Percentiles rank a stretch among this genome's conserved stretches.
These are phyloP conservation scores for Larix kaempferi DNA, from an alignment of 75 land plant genomes.

Conservation along the genomic window DNA sequence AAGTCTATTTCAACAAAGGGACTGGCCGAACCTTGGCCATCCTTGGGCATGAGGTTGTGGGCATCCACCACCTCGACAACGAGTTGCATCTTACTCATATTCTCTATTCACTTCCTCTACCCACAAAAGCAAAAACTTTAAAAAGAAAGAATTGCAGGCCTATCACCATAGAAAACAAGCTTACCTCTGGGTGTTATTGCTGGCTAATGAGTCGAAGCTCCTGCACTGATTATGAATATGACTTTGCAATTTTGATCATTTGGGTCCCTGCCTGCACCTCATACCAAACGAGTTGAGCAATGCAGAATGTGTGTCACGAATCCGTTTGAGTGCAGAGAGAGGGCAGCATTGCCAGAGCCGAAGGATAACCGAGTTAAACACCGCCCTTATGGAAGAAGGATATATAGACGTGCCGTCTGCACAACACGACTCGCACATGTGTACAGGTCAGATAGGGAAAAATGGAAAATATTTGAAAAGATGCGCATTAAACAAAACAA, in stretches of 20 bases:
- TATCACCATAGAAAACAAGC: neutral
- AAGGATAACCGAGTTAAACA: neutral
- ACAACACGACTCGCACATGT: neutral
- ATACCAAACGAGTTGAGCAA: neutral
- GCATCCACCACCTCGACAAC: conserved; percentile 56
- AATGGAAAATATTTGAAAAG: no score
- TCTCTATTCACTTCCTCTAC: no score
- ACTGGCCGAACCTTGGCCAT: conserved; percentile 60
- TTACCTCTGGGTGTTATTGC: neutral
- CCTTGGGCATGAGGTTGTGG: conserved; percentile 66
- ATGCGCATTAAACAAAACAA: no score
- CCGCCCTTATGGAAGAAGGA: neutral
- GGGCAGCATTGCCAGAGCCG: neutral
- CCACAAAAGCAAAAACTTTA: neutral
- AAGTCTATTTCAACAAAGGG: conserved; percentile 62
- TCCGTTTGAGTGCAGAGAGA: neutral
- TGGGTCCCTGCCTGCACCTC: neutral
- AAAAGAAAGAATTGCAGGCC: neutral
- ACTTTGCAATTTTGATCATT: no score
- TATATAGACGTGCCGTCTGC: neutral
- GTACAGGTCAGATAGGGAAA: no score
- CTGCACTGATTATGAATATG: neutral
- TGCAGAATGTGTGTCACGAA: neutral
- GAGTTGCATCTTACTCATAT: conserved; percentile 33
- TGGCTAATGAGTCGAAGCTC: neutral